Conservation (phyloP, 306 rosid species). For the Argentina anserina region DNA sequence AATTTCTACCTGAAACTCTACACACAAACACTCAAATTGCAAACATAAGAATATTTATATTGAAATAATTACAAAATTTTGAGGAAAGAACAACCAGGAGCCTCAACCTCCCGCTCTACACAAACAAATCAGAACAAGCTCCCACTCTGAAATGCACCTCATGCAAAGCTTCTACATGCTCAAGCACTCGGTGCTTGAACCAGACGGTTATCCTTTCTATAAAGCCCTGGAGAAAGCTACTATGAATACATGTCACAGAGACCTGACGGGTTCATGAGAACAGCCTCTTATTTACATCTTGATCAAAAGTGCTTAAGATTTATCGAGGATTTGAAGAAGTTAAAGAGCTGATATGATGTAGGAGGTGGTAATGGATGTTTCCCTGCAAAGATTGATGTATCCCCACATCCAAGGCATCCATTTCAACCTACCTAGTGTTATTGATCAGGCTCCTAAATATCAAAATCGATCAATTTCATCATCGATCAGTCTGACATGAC, state of each 20-base stretch:
- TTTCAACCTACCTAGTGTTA: neutral
- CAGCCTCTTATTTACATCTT: neutral
- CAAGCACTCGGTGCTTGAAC: neutral
- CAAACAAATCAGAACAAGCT: conserved; percentile 15
- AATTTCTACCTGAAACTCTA: conserved; percentile 51
- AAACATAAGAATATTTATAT: neutral
- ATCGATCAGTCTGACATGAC: no score
- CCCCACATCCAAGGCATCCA: neutral
- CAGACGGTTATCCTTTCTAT: neutral
- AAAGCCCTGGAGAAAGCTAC: no score
- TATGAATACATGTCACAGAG: no score
- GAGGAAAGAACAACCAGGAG: neutral
- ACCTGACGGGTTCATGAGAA: neutral
- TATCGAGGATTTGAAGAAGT: neutral
- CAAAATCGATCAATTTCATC: no score
- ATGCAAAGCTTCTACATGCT: neutral
- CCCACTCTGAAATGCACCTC: neutral
- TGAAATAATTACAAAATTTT: neutral
- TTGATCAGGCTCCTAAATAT: neutral
- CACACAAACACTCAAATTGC: neutral
- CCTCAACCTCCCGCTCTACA: neutral
- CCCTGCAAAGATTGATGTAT: neutral
- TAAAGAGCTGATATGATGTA: neutral
- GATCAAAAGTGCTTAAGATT: neutral
- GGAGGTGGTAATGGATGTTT: neutral